These are phyloP conservation scores for Diddensiella transvaalensis DNA, from an alignment of 805 yeast species.

Conservation along the genomic window DNA sequence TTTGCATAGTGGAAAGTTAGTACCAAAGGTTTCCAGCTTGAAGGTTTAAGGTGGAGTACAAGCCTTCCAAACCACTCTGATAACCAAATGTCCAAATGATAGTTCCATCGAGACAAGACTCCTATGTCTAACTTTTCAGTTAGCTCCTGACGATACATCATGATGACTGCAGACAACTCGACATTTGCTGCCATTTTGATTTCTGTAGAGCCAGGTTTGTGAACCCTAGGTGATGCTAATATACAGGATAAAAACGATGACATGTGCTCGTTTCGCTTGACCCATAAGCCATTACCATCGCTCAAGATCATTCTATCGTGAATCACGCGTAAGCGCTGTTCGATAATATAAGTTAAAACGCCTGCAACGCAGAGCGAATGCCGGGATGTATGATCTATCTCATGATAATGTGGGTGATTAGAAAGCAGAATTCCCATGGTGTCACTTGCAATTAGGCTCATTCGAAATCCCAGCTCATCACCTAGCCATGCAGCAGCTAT, in stretches of 20 bases:
- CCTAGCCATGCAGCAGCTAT: slow-evolving; percentile 26
- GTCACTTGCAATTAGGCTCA: slow-evolving; percentile 19
- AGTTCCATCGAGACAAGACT: slow-evolving; percentile 21
- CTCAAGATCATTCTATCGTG: slow-evolving; percentile 16
- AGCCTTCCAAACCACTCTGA: slow-evolving; percentile 23
- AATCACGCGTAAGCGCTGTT: slow-evolving; percentile 23
- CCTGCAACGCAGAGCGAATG: slow-evolving; percentile 20
- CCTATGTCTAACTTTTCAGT: slow-evolving; percentile 8
- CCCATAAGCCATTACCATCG: background rate
- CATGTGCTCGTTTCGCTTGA: slow-evolving; percentile 7
- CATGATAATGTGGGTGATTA: background rate
- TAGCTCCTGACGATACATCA: slow-evolving; percentile 21
- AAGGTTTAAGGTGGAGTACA: slow-evolving; percentile 20
- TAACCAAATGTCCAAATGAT: slow-evolving; percentile 24
- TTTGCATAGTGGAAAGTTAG: slow-evolving; percentile 25
- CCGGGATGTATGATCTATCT: background rate
- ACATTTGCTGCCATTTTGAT: slow-evolving; percentile 24
- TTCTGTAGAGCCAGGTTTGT: slow-evolving; percentile 10
- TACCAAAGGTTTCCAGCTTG: slow-evolving; percentile 23
- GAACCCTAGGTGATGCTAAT: background rate
- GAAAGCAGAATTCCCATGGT: slow-evolving; percentile 2
- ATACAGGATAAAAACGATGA: slow-evolving; percentile 12
- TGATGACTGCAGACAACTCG: slow-evolving; percentile 22
- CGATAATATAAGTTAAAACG: slow-evolving; percentile 23
- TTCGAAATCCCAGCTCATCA: slow-evolving; percentile 23